Evolutionary conservation across 768 basidiomycete genomes (phyloP), one percentile per base, ranked within the genome.

Genomic region (Xanthoconium stramineum): DNA sequence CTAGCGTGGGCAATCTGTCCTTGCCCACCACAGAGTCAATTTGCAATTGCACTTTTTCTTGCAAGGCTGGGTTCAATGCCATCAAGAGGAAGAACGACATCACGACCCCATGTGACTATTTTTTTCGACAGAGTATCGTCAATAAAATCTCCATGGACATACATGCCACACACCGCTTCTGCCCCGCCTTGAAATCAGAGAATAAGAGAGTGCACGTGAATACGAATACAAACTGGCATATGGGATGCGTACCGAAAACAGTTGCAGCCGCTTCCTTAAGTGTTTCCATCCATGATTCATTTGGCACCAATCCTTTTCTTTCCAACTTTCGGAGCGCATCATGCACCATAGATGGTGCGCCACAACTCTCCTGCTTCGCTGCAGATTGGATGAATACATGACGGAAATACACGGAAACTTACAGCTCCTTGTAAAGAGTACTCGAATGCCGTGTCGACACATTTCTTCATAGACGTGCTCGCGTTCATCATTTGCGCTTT

Each of bases 251-350:
- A 61, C 59, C 60, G 24, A 62, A 48, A 0, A 36, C 60, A 2
- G 13, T 57, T 15, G 38, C 60, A 20, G 51, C 40, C 3, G 32
- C 51, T 6, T 49, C 46, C 38, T 51, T 53, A 28, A 61, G 55
- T 1, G 13, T 19, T 0, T 20, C 13, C 33, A 46, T 52, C 55
- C 44, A 51, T 8, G n/a, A 39, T 37, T 57, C 19, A 1, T 52
- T 47, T 0, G 59, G 37, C 0, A 20, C 8, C 1, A 4, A 29
- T 6, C 38, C 51, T 24, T 47, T 56, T 2, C 40, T 51, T 28
- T 61, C 47, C 6, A 42, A 10, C 1, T 32, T 3, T 13, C 20
- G 43, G 43, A 61, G 3, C 9, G 42, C 47, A 24, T 61, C 60
- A 3, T 29, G 24, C 10, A 61, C 50, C 54, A 61, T 53, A 1